Evolutionary conservation across 768 basidiomycete genomes (phyloP).

Genomic region (Agaricus blazei): DNA sequence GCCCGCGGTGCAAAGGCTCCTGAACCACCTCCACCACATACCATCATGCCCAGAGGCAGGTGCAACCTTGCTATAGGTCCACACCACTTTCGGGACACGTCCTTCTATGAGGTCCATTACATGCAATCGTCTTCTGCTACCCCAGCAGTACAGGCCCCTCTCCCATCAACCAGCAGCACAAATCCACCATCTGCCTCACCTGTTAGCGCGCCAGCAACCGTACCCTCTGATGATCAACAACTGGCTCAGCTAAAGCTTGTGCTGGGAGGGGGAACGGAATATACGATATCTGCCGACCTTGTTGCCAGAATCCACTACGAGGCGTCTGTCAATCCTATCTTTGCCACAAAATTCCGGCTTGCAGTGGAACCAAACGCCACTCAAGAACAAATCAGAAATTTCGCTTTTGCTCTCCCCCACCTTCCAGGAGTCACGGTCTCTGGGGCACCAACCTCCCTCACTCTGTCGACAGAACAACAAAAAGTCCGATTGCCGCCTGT

Average conservation of each 20-base stretch:
- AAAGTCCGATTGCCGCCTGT: constrained; percentile 21
- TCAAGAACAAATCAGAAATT: constrained; percentile 10
- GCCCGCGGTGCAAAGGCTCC: constrained; percentile 53
- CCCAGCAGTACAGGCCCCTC: constrained; percentile 11
- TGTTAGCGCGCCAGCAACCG: constrained; percentile 1
- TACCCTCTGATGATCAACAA: background rate
- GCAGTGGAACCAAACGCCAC: constrained; percentile 7
- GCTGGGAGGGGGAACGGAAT: constrained; percentile 9
- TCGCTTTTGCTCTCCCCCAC: constrained; percentile 6
- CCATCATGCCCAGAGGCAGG: constrained; percentile 56
- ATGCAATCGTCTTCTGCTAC: constrained; percentile 23
- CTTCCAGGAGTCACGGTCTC: constrained; percentile 6
- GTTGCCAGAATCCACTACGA: constrained; percentile 7
- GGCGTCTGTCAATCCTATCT: constrained; percentile 9
- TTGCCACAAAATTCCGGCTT: constrained; percentile 8
- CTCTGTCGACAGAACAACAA: constrained; percentile 3
- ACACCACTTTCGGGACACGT: constrained; percentile 62
- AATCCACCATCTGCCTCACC: background rate
- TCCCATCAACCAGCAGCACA: background rate
- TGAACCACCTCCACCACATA: constrained; percentile 58
- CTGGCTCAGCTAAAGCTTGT: constrained; percentile 5
- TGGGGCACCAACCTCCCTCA: constrained; percentile 6
- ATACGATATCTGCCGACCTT: constrained; percentile 8
- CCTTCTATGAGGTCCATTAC: constrained; percentile 73
- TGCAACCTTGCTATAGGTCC: constrained; percentile 75